Conservation (phyloP, 768 basidiomycete genomes). For the Pleurotus ostreatus region DNA sequence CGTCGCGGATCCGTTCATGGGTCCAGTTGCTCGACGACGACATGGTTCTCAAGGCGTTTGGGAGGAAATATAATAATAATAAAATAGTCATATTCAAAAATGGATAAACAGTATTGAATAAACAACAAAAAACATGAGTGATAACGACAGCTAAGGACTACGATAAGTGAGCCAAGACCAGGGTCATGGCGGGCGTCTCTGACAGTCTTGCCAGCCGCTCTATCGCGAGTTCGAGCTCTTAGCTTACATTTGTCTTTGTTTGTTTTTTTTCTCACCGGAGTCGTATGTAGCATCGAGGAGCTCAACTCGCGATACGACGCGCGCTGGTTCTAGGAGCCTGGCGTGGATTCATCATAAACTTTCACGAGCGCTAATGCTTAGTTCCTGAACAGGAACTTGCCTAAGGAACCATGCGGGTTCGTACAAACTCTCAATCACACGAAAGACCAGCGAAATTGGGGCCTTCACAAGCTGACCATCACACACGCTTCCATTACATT, state of each 20-base stretch:
- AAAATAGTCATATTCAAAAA: background rate
- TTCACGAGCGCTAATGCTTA: no score
- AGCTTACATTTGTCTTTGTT: background rate
- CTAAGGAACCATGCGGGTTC: no score
- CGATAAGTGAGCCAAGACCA: background rate
- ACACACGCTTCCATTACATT: background rate
- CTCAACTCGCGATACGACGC: background rate
- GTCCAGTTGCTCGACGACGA: background rate
- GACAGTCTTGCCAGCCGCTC: background rate
- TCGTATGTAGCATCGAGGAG: no score
- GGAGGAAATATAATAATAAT: no score
- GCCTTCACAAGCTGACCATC: background rate
- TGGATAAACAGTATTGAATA: background rate
- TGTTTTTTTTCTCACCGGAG: background rate
- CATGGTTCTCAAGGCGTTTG: no score
- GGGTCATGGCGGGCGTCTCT: background rate
- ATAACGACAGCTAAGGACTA: background rate
- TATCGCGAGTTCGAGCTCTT: no score
- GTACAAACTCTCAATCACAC: no score
- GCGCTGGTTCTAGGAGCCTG: background rate
- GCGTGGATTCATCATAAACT: no score
- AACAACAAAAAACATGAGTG: background rate
- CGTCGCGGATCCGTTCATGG: constrained; percentile 1
- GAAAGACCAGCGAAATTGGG: background rate
- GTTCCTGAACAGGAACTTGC: no score